phyloP scores from a whole-genome alignment of 371 early-diverging fungal species.

The Mortierella sp. region DNA sequence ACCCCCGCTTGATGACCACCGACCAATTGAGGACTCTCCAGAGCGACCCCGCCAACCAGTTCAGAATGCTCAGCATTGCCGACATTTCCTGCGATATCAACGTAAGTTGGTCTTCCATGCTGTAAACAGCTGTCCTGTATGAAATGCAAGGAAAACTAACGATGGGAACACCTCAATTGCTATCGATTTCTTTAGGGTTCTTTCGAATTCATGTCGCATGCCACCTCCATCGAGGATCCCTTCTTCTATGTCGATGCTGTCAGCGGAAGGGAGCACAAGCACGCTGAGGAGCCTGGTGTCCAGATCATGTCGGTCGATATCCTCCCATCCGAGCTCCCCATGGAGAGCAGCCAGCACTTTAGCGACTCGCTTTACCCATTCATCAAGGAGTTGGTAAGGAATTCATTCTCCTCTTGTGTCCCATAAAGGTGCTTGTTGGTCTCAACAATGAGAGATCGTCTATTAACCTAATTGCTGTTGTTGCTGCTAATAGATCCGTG shows the following conservation, averaged over 20 bases:
- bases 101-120: slow-evolving; percentile 60
- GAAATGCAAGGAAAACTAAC: not conserved
- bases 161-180: not conserved
- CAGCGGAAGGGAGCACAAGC: slow-evolving; percentile 76
- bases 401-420: not conserved
- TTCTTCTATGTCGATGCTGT: slow-evolving; percentile 94
- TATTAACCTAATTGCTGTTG: not conserved
- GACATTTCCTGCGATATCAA: slow-evolving; percentile 97
- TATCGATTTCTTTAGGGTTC: slow-evolving; percentile 74
- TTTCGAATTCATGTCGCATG: slow-evolving; percentile 92
- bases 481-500: slow-evolving; percentile 61
- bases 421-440: not conserved
- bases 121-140: no score
- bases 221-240: slow-evolving; percentile 91
- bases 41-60: slow-evolving; percentile 67
- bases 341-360: slow-evolving; percentile 95
- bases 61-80: slow-evolving; percentile 87
- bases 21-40: slow-evolving; percentile 81
- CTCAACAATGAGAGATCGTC: not conserved
- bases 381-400: slow-evolving; percentile 83
- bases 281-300: slow-evolving; percentile 85
- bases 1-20: slow-evolving; percentile 91
- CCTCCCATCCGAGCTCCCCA: slow-evolving; percentile 95
- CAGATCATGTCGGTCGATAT: slow-evolving; percentile 98
- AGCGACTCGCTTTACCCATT: slow-evolving; percentile 87